Evolutionary conservation across 2,329 filamentous ascomycete genomes (phyloP), one percentile per base, ranked within the genome.

Genomic region (Exophiala alcalophila): DNA sequence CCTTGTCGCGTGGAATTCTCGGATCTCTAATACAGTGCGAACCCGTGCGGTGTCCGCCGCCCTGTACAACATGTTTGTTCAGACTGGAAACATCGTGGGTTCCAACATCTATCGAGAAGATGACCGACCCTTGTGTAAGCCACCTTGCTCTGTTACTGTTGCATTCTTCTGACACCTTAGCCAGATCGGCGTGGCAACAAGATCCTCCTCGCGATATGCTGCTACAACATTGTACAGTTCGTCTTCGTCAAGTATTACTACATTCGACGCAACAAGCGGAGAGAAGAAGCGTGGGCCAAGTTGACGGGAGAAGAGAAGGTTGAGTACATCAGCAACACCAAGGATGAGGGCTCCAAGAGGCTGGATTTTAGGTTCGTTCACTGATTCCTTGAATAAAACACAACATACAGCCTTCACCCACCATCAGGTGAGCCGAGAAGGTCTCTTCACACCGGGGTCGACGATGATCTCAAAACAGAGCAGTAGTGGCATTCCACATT

Each of bases 101-200:
- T 60, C 59, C 1, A 66, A 65, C 25, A 28, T 76, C 47, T 76
- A 76, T 49, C 66, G 73, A 16, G 54, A 59, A 2, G 65, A 70
- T 40, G 78, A 81, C 43, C 66, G 67, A 6, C 77, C 77, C 0
- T 73, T 75, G 53, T 81, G 45, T 48, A 77, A n/a, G n/a, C n/a
- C n/a, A n/a, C n/a, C n/a, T n/a, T n/a, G n/a, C n/a, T n/a, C n/a
- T n/a, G n/a, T n/a, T n/a, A n/a, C n/a, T 24, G 40, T 60, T 14
- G 53, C 21, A 8, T 19, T 16, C 5, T 2, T 35, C 4, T 23
- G n/a, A 11, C 19, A 20, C 29, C 51, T 67, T 72, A 12, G 55
- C 57, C 2, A 67, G 65, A 77, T 57, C 71, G 74, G 50, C 64
- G 52, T 9, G 76, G 76, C 3, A 78, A 80, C 60, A 72, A 64